Percentiles rank a stretch among this genome's conserved stretches.
Conservation (phyloP, 305 asterid genomes). For the Plantago coronopus region DNA sequence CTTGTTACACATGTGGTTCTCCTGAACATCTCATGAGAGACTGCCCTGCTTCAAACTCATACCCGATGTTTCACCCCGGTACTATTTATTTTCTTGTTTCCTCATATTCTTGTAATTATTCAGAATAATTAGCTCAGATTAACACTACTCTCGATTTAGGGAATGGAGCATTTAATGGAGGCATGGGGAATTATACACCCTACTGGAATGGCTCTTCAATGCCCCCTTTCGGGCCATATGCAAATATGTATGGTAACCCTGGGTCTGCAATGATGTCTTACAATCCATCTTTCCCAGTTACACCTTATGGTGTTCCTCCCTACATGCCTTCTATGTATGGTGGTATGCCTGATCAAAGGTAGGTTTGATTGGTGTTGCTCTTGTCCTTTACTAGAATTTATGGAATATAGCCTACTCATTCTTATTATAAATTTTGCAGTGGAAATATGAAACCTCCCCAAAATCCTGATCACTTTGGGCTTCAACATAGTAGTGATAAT, state of each 20-base stretch:
- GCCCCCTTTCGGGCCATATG: conserved; percentile 47
- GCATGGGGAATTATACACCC: conserved; percentile 55
- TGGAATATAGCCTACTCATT: conserved; percentile 8
- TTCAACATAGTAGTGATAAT: conserved; percentile 39
- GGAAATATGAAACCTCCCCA: conserved; percentile 46
- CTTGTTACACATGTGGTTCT: conserved; percentile 73
- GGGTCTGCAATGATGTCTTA: conserved; percentile 62
- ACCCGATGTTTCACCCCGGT: conserved; percentile 67
- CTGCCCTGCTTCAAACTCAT: conserved; percentile 55
- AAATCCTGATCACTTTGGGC: conserved; percentile 37
- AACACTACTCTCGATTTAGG: conserved; percentile 33
- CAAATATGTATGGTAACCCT: conserved; percentile 51
- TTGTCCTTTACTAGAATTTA: conserved; percentile 2
- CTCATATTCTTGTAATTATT: background rate
- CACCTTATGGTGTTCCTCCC: conserved; percentile 47
- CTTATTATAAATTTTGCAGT: conserved; percentile 43
- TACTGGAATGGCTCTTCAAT: conserved; percentile 57
- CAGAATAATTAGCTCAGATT: conserved; percentile 13
- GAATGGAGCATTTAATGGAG: conserved; percentile 52
- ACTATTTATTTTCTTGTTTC: background rate
- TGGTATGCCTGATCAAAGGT: conserved; percentile 47
- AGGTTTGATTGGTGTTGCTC: conserved; percentile 26
- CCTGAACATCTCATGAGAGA: conserved; percentile 79
- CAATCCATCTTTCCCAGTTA: conserved; percentile 48
- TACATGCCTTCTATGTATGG: conserved; percentile 41